These are phyloP conservation scores for Fomitiporia mediterranea DNA, from an alignment of 1,284 basidiomycete genomes.

Conservation along the genomic window DNA sequence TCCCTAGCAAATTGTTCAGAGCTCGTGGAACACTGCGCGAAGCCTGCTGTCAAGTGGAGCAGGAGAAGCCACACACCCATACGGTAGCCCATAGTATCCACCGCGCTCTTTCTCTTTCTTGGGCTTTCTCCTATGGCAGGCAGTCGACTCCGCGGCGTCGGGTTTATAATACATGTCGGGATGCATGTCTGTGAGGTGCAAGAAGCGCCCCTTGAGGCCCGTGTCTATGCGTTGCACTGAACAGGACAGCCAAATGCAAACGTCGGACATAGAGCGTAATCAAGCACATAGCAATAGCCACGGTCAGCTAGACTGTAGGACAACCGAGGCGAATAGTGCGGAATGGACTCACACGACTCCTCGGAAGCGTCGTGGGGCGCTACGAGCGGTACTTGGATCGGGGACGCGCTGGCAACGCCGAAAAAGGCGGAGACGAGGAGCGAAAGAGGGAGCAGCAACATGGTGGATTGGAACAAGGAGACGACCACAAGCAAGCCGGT, in stretches of 20 bases:
- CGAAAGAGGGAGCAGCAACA: background rate
- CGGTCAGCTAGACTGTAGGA: background rate
- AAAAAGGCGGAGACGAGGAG: conserved; percentile 2
- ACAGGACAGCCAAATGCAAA: conserved; percentile 6
- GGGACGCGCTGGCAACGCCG: background rate
- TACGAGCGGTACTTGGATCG: conserved; percentile 6
- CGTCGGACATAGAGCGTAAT: conserved; percentile 3
- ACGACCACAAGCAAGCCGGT: background rate
- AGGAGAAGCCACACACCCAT: conserved; percentile 40
- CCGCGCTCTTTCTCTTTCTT: conserved; percentile 50
- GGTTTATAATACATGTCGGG: conserved; percentile 62
- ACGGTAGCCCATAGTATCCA: conserved; percentile 57
- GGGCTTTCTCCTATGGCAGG: conserved; percentile 63
- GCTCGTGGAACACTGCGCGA: conserved; percentile 4
- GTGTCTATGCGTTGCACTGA: conserved; percentile 7
- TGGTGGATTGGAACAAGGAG: conserved; percentile 3
- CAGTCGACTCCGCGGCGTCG: conserved; percentile 45
- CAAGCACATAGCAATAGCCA: background rate
- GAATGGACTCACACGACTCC: background rate
- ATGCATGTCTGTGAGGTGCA: conserved; percentile 80
- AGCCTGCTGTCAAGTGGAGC: background rate
- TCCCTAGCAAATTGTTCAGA: conserved; percentile 43
- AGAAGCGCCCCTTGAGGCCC: conserved; percentile 61
- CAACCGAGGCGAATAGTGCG: background rate
- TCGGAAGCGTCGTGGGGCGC: background rate